These are phyloP conservation scores for Lithospermum erythrorhizon DNA, from an alignment of 257 asterid species.

Conservation along the genomic window DNA sequence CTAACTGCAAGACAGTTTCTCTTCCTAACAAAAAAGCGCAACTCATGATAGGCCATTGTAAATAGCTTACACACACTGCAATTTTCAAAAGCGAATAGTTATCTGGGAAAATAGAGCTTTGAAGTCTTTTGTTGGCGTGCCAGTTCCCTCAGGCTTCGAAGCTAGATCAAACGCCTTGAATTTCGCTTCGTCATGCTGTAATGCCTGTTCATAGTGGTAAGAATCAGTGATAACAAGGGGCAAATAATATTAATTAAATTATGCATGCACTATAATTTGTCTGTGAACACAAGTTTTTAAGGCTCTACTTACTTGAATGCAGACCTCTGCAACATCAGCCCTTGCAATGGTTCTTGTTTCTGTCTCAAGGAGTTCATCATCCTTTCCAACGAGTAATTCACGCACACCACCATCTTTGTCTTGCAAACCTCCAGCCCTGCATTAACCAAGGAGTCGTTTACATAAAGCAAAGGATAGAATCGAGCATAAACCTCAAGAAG, in stretches of 20 bases:
- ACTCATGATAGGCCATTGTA: not conserved
- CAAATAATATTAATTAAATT: not conserved
- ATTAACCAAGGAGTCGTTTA: constrained; percentile 8
- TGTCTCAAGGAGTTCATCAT: constrained; percentile 79
- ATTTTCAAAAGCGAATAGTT: constrained; percentile 50
- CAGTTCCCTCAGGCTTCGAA: constrained; percentile 78
- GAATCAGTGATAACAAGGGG: not conserved
- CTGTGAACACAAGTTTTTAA: not conserved
- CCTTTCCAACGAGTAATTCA: constrained; percentile 78
- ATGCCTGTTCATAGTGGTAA: constrained; percentile 40
- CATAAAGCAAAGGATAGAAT: not conserved
- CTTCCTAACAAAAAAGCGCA: not conserved
- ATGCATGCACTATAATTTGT: not conserved
- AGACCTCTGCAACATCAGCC: constrained; percentile 89
- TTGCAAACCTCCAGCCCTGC: constrained; percentile 91
- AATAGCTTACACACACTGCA: not conserved
- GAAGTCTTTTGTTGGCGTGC: constrained; percentile 72
- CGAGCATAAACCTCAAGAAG: not conserved
- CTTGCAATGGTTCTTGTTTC: constrained; percentile 68
- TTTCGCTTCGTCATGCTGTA: constrained; percentile 69
- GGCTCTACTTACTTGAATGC: constrained; percentile 49
- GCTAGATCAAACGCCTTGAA: constrained; percentile 82
- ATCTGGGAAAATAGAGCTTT: constrained; percentile 72
- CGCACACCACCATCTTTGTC: constrained; percentile 86
- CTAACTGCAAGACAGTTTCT: not conserved